These are phyloP conservation scores for Phoma sp. DNA, from an alignment of 2,329 filamentous ascomycete species.

Conservation along the genomic window DNA sequence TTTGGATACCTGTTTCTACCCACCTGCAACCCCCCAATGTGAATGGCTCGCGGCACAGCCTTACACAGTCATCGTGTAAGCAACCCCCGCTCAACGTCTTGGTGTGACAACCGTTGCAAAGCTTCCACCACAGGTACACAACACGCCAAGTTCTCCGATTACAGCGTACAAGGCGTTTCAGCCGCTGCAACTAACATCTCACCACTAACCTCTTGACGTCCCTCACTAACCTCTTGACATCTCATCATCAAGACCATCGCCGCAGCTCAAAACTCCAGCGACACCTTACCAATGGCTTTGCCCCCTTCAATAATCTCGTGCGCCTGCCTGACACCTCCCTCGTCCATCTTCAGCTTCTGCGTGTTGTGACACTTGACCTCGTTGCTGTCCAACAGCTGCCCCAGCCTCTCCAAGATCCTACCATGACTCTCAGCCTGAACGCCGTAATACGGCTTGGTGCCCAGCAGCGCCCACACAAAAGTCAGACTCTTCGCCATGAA, in stretches of 20 bases:
- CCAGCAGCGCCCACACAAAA: constrained; percentile 53
- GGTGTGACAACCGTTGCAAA: background rate
- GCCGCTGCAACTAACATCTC: background rate
- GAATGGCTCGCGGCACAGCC: no score
- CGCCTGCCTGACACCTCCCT: constrained; percentile 49
- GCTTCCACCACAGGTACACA: background rate
- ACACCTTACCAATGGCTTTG: constrained; percentile 49
- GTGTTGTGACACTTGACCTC: constrained; percentile 50
- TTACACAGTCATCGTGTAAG: no score
- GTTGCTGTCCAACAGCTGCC: constrained; percentile 44
- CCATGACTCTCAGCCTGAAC: constrained; percentile 50
- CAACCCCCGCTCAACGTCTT: background rate
- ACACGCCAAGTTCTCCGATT: background rate
- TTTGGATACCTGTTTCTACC: background rate
- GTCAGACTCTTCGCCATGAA: constrained; percentile 56
- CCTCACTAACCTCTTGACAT: no score
- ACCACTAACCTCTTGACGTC: background rate
- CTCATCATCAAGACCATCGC: no score
- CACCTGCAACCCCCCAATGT: no score
- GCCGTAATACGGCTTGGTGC: constrained; percentile 51
- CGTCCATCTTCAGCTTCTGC: constrained; percentile 44
- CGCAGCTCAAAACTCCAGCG: constrained; percentile 3
- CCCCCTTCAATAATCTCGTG: constrained; percentile 50
- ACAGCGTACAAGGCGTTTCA: background rate
- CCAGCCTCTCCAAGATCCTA: constrained; percentile 49